Base-by-base conservation (phyloP, 2,329 filamentous ascomycete species). In the Ascosphaera apis region DNA sequence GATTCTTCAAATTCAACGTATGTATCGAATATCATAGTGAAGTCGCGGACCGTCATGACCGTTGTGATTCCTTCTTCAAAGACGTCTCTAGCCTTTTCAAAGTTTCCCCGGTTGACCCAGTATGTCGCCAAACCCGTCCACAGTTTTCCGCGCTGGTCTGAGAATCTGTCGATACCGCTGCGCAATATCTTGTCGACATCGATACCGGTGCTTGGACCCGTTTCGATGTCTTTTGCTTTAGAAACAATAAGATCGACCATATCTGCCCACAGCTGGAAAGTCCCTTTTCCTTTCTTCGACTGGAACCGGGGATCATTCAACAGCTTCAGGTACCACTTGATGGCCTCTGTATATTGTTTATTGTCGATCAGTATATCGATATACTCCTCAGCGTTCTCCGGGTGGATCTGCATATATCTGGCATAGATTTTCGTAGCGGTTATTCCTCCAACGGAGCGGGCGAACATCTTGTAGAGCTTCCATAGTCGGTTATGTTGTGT, bases 1-100 rank as follows among this genome's bases (percentile, higher is more conserved):
- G 84, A 86, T 57, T 98, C 91, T 54, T 98, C 88, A 42, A 93
- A 93, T 55, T 98, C 88, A 21, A 80, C 76, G 49, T 95, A 98
- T 0, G 84, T 79, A 54, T 98, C 88, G 47, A 98, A 98, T 33
- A 95, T 76, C 37, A 95, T 69, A 1, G 84, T 91, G 50, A 98
- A 98, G 57, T 98, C 88, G 38, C 88, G 76, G 32, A 98, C 84
- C 2, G 88, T 98, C 86, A 95, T 95, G 42, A 93, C 91, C 1
- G 86, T 95, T 8, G 82, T 92, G 44, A 95, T 81, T 32, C 81
- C 91, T 55, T 95, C 84, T 56, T 98, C 88, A 44, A 92, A 95
- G 3, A 91, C 67, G 53, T 98, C 88, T 43, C 91, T 67, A 11
- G 88, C 84, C 41, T 76, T 76, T 57, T 95, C 91, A 49, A 93